Evolutionary conservation across 768 basidiomycete genomes (phyloP), one percentile per base, ranked within the genome.

Genomic region (Pleurotus tuber-regium): DNA sequence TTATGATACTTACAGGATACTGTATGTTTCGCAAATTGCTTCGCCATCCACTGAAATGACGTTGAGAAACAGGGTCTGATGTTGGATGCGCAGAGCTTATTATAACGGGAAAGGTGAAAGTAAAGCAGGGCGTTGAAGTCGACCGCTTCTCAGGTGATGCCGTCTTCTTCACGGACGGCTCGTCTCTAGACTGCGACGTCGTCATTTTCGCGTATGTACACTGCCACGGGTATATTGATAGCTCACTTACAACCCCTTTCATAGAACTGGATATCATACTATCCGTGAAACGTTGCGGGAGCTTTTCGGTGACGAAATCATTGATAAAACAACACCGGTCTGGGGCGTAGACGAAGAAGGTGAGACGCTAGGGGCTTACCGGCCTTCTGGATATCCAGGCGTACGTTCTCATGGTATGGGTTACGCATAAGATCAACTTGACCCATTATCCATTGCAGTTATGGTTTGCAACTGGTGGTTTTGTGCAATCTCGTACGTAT

Each of bases 1-100:
- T 36, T 11, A 18, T 6, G 35, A 14, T 36, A 11, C 16, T 12
- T 10, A 16, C 42, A 58, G 57, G 57, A 28, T 58, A 53, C 33
- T 58, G 57, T 53, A 40, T n/a, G 51, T 52, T 24, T 24, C 18
- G 24, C 36, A 2, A 6, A 10, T 19, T 33, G 10, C 21, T 50
- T 16, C 18, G 4, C 40, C 35, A 38, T 40, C 6, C 40, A 24
- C 18, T 26, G 19, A 26, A 26, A 25, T 18, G 40, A 4, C 14
- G 7, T 10, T 43, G n/a, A n/a, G n/a, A n/a, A n/a, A 4, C 39
- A 69, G 68, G 66, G 65, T 31, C 70, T 18, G 78, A 79, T 54
- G 71, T 74, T 43, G 82, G 80, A 23, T 75, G 75, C 36, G 73
- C 75, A 26, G 70, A 80, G 57, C 66, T 77, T 51, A 77, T 84